Percentiles rank a stretch among this genome's conserved stretches.
phyloP scores from a whole-genome alignment of 768 basidiomycete genomes.

The Suillus cothurnatus region DNA sequence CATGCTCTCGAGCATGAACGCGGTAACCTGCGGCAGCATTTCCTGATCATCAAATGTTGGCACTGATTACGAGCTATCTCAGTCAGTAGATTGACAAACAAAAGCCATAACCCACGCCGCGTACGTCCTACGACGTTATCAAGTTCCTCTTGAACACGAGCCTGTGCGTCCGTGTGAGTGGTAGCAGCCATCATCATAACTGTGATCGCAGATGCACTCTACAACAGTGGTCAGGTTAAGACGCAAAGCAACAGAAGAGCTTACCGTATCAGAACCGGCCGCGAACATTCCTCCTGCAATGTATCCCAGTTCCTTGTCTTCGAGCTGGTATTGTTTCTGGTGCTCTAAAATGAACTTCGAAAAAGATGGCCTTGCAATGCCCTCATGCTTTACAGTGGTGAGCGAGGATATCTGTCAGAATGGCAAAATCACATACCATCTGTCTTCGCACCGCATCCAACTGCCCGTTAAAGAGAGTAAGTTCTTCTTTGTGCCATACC shows the following conservation, averaged over 20 bases:
- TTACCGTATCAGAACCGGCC: constrained; percentile 44
- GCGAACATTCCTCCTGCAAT: constrained; percentile 46
- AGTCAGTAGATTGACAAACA: no score
- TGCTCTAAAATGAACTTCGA: constrained; percentile 40
- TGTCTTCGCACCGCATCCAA: constrained; percentile 29
- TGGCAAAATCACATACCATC: constrained; percentile 26
- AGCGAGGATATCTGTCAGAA: background rate
- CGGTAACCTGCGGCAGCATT: no score
- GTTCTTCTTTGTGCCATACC: constrained; percentile 49
- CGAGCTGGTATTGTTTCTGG: constrained; percentile 33
- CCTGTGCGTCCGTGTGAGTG: constrained; percentile 51
- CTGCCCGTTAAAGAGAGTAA: constrained; percentile 34
- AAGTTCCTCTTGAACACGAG: constrained; percentile 52
- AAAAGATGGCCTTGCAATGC: constrained; percentile 33
- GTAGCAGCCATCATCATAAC: constrained; percentile 58
- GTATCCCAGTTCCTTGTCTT: constrained; percentile 39
- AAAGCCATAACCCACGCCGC: constrained; percentile 20
- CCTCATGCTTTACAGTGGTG: constrained; percentile 22
- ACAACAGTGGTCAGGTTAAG: background rate
- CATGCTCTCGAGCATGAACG: constrained; percentile 36
- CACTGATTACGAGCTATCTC: no score
- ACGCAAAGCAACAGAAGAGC: constrained; percentile 7
- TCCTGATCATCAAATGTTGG: no score
- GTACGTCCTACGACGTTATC: constrained; percentile 50
- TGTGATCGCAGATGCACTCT: constrained; percentile 50